Evolutionary conservation across 2,329 filamentous ascomycete genomes (phyloP).

Genomic region (Calonectria ilicicola): DNA sequence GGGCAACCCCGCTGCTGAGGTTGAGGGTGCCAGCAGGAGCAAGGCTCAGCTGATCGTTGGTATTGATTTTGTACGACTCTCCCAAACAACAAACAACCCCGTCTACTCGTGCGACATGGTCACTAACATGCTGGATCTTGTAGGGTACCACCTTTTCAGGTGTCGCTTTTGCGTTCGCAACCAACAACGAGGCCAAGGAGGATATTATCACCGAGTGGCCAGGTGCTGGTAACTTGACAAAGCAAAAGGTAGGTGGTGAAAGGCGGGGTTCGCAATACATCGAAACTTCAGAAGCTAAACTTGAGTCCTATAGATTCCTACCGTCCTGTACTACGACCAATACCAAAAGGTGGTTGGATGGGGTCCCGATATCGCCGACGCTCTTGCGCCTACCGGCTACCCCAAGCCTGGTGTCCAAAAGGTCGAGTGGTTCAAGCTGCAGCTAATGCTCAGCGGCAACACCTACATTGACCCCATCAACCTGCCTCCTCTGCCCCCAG

Average conservation of each 20-base stretch:
- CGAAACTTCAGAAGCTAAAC: slow-evolving; percentile 23
- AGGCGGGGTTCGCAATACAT: neutral
- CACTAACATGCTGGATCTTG: slow-evolving; percentile 22
- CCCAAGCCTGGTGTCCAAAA: slow-evolving; percentile 98
- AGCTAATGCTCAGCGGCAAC: slow-evolving; percentile 98
- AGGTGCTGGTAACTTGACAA: slow-evolving; percentile 95
- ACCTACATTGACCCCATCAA: slow-evolving; percentile 99
- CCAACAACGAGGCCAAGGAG: slow-evolving; percentile 96
- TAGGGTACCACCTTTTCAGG: slow-evolving; percentile 98
- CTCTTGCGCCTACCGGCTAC: slow-evolving; percentile 94
- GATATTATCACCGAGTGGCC: slow-evolving; percentile 99
- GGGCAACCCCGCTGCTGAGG: slow-evolving; percentile 72
- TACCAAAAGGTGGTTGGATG: slow-evolving; percentile 99
- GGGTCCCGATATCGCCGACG: slow-evolving; percentile 98
- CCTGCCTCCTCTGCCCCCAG: slow-evolving; percentile 93
- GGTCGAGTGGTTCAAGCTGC: slow-evolving; percentile 99
- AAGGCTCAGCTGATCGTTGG: slow-evolving; percentile 98
- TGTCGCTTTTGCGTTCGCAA: slow-evolving; percentile 96
- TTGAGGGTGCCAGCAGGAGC: slow-evolving; percentile 88
- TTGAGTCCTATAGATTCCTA: slow-evolving; percentile 79
- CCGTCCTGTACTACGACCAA: slow-evolving; percentile 99
- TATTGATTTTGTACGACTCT: slow-evolving; percentile 88
- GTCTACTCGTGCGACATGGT: slow-evolving; percentile 7
- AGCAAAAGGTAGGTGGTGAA: slow-evolving; percentile 84
- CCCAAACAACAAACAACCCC: neutral